Conservation (phyloP, 768 basidiomycete species). For the Kondoa malvinella region DNA sequence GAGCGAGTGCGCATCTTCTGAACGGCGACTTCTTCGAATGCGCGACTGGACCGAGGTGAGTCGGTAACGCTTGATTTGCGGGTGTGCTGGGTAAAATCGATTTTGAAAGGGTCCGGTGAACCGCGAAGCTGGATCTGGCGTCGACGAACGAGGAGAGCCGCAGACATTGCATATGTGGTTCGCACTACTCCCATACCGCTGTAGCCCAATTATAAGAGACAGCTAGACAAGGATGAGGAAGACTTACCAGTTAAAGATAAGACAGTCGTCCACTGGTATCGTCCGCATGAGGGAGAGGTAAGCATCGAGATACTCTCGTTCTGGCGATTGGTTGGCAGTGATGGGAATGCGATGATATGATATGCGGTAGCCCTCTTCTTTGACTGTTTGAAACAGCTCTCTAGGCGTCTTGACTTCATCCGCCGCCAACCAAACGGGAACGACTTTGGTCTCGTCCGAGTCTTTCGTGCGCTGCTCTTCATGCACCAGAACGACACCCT, state of each 20-base stretch:
- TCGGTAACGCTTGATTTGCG: neutral
- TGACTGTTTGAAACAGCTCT: conserved; percentile 70
- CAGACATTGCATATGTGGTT: conserved; percentile 85
- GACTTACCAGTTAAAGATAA: conserved; percentile 68
- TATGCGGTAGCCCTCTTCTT: conserved; percentile 72
- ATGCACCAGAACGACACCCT: conserved; percentile 79
- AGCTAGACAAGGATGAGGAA: neutral
- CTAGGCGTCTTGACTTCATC: conserved; percentile 79
- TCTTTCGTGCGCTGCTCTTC: conserved; percentile 46
- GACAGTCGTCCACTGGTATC: conserved; percentile 55
- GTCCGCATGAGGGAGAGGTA: conserved; percentile 65
- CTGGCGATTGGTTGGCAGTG: conserved; percentile 75
- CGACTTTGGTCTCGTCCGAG: conserved; percentile 48
- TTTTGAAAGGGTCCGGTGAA: conserved; percentile 27
- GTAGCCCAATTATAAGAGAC: neutral
- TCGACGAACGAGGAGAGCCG: conserved; percentile 67
- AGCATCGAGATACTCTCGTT: conserved; percentile 92
- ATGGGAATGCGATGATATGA: conserved; percentile 94
- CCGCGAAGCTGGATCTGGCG: conserved; percentile 45
- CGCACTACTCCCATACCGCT: conserved; percentile 83
- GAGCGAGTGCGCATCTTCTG: conserved; percentile 32
- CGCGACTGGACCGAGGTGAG: neutral
- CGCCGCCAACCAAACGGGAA: conserved; percentile 86
- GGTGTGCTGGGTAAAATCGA: conserved; percentile 14
- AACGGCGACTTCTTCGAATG: conserved; percentile 29